phyloP scores from a whole-genome alignment of 371 early-diverging fungal species.

The Apophysomyces ossiformis region DNA sequence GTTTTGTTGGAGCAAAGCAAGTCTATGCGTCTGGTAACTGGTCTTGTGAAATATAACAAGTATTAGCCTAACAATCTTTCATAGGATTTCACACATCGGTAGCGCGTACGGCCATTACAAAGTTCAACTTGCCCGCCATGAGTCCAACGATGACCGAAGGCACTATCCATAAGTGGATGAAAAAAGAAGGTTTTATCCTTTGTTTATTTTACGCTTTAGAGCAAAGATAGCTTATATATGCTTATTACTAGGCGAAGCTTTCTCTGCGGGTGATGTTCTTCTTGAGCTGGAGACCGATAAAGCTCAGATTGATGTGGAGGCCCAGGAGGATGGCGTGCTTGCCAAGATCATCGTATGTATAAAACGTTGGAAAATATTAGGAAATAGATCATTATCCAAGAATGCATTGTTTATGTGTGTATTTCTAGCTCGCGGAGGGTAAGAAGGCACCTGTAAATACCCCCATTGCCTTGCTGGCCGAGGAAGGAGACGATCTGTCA shows the following conservation, averaged over 20 bases:
- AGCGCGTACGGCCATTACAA: slow-evolving; percentile 57
- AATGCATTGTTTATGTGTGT: neutral
- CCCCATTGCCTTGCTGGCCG: slow-evolving; percentile 86
- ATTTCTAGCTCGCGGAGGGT: slow-evolving; percentile 55
- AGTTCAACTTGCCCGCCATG: slow-evolving; percentile 92
- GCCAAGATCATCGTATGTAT: slow-evolving; percentile 85
- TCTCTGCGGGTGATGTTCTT: slow-evolving; percentile 87
- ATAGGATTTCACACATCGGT: slow-evolving; percentile 66
- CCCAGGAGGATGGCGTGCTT: slow-evolving; percentile 91
- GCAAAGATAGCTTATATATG: no score
- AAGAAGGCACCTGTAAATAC: slow-evolving; percentile 67
- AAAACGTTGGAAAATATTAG: slow-evolving; percentile 37
- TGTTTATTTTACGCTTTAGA: neutral
- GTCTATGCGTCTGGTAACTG: neutral
- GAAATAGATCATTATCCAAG: neutral
- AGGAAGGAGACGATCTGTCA: slow-evolving; percentile 87
- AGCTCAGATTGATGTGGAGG: slow-evolving; percentile 97
- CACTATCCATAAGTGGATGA: slow-evolving; percentile 89
- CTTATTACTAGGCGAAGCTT: slow-evolving; percentile 69
- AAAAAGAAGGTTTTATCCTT: slow-evolving; percentile 66
- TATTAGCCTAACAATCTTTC: neutral
- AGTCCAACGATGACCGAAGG: slow-evolving; percentile 98
- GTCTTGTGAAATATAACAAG: neutral
- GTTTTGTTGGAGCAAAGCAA: slow-evolving; percentile 5
- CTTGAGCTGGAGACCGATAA: slow-evolving; percentile 97